A percentile compares a stretch with the other conserved stretches of the same genome.
Evolutionary conservation across 2,329 filamentous ascomycete species (phyloP).

Genomic region (Neophaeococcomyces mojaviensis): DNA sequence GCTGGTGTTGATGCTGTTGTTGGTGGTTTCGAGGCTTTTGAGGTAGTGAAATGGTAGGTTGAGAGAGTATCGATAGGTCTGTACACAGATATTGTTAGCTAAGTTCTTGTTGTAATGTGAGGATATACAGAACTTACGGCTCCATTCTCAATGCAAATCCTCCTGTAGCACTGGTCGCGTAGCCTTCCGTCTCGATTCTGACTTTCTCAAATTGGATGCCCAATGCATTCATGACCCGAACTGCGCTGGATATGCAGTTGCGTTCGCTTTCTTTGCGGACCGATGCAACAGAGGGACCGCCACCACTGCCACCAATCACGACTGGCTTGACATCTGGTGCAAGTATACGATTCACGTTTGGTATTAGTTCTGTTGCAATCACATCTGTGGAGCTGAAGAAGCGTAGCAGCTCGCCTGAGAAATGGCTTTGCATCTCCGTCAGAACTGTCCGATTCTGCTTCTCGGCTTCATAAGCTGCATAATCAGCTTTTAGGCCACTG

Average conservation of each 20-base stretch:
- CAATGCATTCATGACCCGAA: conserved; percentile 73
- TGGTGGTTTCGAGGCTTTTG: background rate
- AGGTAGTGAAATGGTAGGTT: conserved; percentile 59
- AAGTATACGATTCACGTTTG: conserved; percentile 69
- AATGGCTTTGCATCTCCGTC: conserved; percentile 62
- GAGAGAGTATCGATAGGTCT: conserved; percentile 69
- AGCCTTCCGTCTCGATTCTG: conserved; percentile 63
- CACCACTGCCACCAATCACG: conserved; percentile 58
- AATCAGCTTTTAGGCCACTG: conserved; percentile 73
- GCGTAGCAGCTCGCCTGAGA: conserved; percentile 64
- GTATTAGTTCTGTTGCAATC: conserved; percentile 73
- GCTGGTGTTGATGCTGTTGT: conserved; percentile 24
- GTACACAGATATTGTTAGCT: conserved; percentile 23
- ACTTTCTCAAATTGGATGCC: conserved; percentile 75
- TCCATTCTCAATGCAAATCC: conserved; percentile 92
- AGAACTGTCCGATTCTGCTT: conserved; percentile 72
- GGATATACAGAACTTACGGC: conserved; percentile 64
- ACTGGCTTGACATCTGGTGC: conserved; percentile 88
- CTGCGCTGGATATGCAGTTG: conserved; percentile 68
- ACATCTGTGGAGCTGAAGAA: conserved; percentile 72
- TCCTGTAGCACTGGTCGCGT: conserved; percentile 35
- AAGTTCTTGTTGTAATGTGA: background rate
- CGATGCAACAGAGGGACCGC: conserved; percentile 63
- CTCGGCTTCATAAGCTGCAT: conserved; percentile 67
- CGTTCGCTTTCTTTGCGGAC: conserved; percentile 84